A percentile compares a stretch with the other conserved stretches of the same genome.
Evolutionary conservation across 352 stramenopile genomes (phyloP).

Genomic region (Globisporangium nunn): DNA sequence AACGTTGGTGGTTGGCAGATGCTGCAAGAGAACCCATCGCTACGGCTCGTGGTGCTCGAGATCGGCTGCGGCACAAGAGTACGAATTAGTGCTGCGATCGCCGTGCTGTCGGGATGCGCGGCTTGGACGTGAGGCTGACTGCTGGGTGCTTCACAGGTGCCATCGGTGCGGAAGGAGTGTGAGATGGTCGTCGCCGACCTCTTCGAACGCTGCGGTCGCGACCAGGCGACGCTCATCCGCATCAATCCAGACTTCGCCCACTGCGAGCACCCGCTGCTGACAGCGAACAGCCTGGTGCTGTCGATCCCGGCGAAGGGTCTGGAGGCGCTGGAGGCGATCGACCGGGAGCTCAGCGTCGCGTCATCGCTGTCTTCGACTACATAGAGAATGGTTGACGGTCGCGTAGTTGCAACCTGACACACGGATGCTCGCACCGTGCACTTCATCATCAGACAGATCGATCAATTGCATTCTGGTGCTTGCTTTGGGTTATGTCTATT

Average conservation of each 20-base stretch:
- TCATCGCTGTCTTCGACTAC: neutral
- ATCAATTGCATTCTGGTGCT: neutral
- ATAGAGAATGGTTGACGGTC: neutral
- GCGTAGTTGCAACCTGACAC: no score
- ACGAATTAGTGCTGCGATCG: constrained; percentile 2
- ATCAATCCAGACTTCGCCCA: constrained; percentile 66
- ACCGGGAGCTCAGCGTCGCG: neutral
- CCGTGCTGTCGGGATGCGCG: neutral
- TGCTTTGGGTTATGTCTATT: neutral
- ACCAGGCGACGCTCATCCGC: constrained; percentile 58
- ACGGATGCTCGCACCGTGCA: no score
- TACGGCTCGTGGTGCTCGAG: constrained; percentile 72
- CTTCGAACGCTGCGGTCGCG: constrained; percentile 40
- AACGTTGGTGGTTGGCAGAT: constrained; percentile 27
- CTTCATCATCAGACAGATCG: neutral
- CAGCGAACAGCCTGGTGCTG: constrained; percentile 33
- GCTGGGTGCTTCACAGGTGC: constrained; percentile 30
- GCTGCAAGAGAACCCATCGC: constrained; percentile 45
- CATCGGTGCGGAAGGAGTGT: constrained; percentile 68
- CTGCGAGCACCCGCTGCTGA: constrained; percentile 44
- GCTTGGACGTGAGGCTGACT: neutral
- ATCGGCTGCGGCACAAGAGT: constrained; percentile 77
- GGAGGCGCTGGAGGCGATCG: constrained; percentile 48
- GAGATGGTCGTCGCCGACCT: constrained; percentile 77
- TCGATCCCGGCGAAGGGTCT: constrained; percentile 45